phyloP scores from a whole-genome alignment of 306 rosid genomes.

The Elaeagnus macrophylla region DNA sequence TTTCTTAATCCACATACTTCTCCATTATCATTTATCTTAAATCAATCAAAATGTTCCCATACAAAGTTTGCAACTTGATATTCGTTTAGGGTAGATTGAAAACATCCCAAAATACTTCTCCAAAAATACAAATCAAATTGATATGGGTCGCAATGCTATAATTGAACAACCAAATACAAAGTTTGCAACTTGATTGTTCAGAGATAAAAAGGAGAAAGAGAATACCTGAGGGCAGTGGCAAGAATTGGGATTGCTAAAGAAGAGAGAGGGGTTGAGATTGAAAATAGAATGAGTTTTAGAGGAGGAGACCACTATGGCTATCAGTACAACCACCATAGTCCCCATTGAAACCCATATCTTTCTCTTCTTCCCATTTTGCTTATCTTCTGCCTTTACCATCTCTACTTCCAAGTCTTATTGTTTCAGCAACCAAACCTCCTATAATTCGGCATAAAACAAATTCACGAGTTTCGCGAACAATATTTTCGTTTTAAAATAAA shows the following conservation, averaged over 20 bases:
- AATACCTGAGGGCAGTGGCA: constrained; percentile 17
- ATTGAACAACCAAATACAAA: too few relatives aligned
- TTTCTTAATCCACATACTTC: neutral
- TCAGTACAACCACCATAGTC: constrained; percentile 9
- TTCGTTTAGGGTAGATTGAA: constrained; percentile 1
- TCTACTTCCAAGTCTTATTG: neutral
- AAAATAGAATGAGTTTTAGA: neutral
- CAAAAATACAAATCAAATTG: neutral
- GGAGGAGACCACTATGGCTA: constrained; percentile 10
- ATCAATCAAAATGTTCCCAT: too few relatives aligned
- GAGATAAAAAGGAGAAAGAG: constrained; percentile 8
- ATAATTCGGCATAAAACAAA: too few relatives aligned
- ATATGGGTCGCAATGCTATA: too few relatives aligned
- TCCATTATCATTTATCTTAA: too few relatives aligned
- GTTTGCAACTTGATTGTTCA: neutral
- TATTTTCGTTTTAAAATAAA: too few relatives aligned
- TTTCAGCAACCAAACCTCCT: too few relatives aligned
- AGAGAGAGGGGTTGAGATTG: neutral
- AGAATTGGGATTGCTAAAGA: constrained; percentile 13
- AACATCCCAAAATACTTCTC: neutral
- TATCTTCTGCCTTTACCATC: constrained; percentile 2
- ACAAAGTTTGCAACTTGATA: too few relatives aligned
- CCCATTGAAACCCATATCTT: neutral
- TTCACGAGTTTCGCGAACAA: too few relatives aligned
- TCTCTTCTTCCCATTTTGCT: neutral